These are phyloP conservation scores for Quercus parvula DNA, from an alignment of 306 rosid genomes.

Conservation along the genomic window DNA sequence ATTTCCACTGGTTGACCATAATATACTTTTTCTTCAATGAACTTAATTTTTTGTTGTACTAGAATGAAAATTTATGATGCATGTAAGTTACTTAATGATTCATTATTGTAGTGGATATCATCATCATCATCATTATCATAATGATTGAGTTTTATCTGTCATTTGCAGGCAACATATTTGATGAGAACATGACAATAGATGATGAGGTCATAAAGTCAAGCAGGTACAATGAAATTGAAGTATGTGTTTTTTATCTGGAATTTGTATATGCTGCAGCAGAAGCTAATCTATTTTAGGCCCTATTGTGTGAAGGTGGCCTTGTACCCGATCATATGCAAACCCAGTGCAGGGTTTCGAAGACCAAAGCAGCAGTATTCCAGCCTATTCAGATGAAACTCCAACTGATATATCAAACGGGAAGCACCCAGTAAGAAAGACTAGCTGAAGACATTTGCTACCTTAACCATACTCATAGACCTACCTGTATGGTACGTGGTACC, in stretches of 20 bases:
- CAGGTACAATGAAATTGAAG: slow-evolving; percentile 29
- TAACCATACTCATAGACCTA: not conserved
- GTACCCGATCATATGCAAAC: slow-evolving; percentile 48
- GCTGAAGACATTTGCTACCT: slow-evolving; percentile 2
- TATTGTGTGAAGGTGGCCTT: slow-evolving; percentile 41
- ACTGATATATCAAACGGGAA: slow-evolving; percentile 36
- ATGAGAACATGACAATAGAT: slow-evolving; percentile 25
- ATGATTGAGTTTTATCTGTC: not conserved
- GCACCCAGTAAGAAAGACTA: slow-evolving; percentile 27
- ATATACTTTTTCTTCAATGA: not conserved
- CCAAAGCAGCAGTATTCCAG: slow-evolving; percentile 24
- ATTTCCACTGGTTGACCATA: not conserved
- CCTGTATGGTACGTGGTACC: not conserved
- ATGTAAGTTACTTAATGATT: not conserved
- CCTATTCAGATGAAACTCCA: slow-evolving; percentile 13
- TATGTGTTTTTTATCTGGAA: not conserved
- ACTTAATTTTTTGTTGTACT: not conserved
- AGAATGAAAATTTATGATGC: not conserved
- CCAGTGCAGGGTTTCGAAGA: slow-evolving; percentile 48
- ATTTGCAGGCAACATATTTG: slow-evolving; percentile 42
- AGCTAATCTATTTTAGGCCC: not conserved
- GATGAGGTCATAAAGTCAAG: slow-evolving; percentile 47
- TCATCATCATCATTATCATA: not conserved
- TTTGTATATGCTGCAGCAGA: not conserved
- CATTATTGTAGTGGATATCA: not conserved